These are phyloP conservation scores for Amphibolis antarctica DNA, from an alignment of 106 monocot genomes.

Conservation along the genomic window DNA sequence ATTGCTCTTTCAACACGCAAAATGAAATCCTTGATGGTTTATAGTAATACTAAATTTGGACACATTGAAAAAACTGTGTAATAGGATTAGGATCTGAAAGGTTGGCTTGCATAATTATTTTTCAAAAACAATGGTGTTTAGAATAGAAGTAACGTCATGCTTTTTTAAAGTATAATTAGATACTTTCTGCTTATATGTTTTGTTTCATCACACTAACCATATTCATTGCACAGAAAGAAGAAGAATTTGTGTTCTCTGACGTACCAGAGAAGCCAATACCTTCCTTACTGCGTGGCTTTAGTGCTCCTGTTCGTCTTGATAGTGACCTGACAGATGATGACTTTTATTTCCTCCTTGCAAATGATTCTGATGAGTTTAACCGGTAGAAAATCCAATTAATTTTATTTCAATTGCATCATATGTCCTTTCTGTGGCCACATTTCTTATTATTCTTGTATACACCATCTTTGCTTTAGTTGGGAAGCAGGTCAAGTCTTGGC, in stretches of 20 bases:
- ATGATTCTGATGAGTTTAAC: constrained; percentile 97
- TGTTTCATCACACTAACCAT: not conserved
- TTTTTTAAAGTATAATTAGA: not conserved
- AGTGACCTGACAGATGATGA: constrained; percentile 86
- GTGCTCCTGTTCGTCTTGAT: constrained; percentile 87
- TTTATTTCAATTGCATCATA: not conserved
- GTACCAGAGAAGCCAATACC: constrained; percentile 74
- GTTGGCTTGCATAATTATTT: too few species aligned
- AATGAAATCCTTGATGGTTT: too few species aligned
- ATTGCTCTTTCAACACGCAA: too few species aligned
- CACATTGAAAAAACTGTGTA: too few species aligned
- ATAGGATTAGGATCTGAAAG: too few species aligned
- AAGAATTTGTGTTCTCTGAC: constrained; percentile 77
- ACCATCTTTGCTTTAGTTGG: constrained; percentile 44
- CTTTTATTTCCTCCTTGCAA: constrained; percentile 78
- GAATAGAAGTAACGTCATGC: not conserved
- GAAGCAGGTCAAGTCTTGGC: constrained; percentile 88
- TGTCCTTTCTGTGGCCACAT: not conserved
- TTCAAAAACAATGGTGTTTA: too few species aligned
- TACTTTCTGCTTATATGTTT: not conserved
- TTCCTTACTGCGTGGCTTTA: constrained; percentile 80
- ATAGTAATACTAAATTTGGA: too few species aligned
- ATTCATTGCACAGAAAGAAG: constrained; percentile 55
- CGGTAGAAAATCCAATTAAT: constrained; percentile 27
- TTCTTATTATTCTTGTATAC: not conserved